phyloP scores from a whole-genome alignment of 805 yeast genomes.

The Candida multigemmis region DNA sequence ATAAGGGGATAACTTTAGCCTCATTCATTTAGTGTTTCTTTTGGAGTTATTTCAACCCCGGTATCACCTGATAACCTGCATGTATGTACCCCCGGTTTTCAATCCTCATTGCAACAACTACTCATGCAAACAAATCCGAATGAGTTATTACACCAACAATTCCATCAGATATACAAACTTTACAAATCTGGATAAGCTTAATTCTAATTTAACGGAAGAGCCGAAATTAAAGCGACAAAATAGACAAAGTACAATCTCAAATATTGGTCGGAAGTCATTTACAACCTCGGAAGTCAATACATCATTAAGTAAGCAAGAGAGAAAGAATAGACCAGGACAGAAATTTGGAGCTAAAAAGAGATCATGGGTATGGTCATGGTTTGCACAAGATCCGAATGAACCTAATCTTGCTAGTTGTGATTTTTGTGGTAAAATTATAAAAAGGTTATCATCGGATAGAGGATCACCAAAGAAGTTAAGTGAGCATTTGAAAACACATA shows the following conservation, averaged over 20 bases:
- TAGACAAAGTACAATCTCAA: too few species aligned
- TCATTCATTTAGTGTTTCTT: too few species aligned
- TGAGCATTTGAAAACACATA: slow-evolving; percentile 50
- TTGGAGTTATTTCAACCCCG: too few species aligned
- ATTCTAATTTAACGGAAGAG: slow-evolving; percentile 4
- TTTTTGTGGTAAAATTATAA: slow-evolving; percentile 40
- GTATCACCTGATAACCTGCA: too few species aligned
- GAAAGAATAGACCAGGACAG: slow-evolving; percentile 43
- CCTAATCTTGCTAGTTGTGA: slow-evolving; percentile 47
- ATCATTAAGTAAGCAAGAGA: slow-evolving; percentile 22
- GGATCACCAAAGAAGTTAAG: slow-evolving; percentile 52
- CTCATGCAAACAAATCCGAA: too few species aligned
- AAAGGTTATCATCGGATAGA: slow-evolving; percentile 41
- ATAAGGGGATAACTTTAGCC: too few species aligned
- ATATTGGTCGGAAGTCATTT: too few species aligned
- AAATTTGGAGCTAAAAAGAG: slow-evolving; percentile 53
- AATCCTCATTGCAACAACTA: too few species aligned
- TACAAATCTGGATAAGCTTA: slow-evolving; percentile 3
- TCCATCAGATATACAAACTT: too few species aligned
- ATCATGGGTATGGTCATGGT: slow-evolving; percentile 61
- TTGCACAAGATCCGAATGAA: slow-evolving; percentile 39
- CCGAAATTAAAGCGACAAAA: slow-evolving; percentile 3
- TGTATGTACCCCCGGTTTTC: too few species aligned
- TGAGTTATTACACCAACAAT: too few species aligned
- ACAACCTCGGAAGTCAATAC: too few species aligned